These are phyloP conservation scores for Chytridium lagenaria DNA, from an alignment of 371 early-diverging fungal species.

Conservation along the genomic window DNA sequence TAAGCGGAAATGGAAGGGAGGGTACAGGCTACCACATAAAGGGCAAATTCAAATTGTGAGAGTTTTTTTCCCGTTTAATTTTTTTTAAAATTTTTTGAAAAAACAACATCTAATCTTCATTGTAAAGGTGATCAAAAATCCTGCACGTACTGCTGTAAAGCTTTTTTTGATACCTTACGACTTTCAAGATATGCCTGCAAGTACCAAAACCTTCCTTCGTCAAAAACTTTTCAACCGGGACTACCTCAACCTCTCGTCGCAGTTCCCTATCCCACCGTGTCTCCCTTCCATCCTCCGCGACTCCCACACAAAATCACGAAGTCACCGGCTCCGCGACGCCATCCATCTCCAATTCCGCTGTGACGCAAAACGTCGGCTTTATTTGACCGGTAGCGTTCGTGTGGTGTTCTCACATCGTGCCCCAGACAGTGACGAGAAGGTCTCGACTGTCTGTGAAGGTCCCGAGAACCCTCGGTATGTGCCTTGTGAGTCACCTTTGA, in stretches of 20 bases:
- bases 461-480: conserved; percentile 54
- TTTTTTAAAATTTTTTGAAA: conserved; percentile 21
- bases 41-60: conserved; percentile 80
- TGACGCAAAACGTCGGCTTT: conserved; percentile 62
- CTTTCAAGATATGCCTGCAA: conserved; percentile 75
- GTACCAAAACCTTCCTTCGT: conserved; percentile 78
- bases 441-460: conserved; percentile 68
- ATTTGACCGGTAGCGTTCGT: conserved; percentile 71
- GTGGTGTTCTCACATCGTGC: conserved; percentile 79
- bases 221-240: conserved; percentile 64
- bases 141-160: conserved; percentile 78
- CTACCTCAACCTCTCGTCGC: too few relatives aligned
- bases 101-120: conserved; percentile 71
- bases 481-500: neutral
- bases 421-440: conserved; percentile 62
- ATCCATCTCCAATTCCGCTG: conserved; percentile 77
- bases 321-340: conserved; percentile 68
- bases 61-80: too few relatives aligned
- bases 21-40: conserved; percentile 74
- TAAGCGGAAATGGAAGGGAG: conserved; percentile 48
- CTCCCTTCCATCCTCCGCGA: neutral
- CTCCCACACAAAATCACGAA: neutral
- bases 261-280: too few relatives aligned
- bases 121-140: conserved; percentile 83
- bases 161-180: conserved; percentile 84